Evolutionary conservation across 2,329 filamentous ascomycete genomes (phyloP), one percentile per base, ranked within the genome.

Genomic region (Ophiostoma angusticollis): DNA sequence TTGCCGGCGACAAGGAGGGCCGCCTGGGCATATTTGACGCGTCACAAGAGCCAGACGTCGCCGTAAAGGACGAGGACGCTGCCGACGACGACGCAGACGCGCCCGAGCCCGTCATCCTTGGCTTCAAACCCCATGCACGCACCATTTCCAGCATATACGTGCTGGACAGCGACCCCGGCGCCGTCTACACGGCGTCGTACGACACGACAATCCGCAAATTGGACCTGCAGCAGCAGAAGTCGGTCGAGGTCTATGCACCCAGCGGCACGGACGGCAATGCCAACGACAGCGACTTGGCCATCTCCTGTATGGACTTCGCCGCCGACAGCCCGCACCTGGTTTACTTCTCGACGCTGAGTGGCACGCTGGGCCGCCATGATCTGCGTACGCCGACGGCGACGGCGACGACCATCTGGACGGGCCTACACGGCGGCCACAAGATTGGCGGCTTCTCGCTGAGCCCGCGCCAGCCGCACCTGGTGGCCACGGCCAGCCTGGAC

Each of bases 1-100:
- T 98, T 54, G 89, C 89, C 0, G 89, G 89, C 9, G 91, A 98
- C 52, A 98, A 98, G 56, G 72, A 93, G 47, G 89, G 91, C 1
- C 83, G 85, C 18, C 68, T 96, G 42, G 91, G 91, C 1, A 74
- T 98, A 1, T 89, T 95, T 39, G 89, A 98, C 54, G 86, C 80
- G 1, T 87, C 83, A 0, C 85, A 93, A 48, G 70, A 72, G 3
- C 43, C 40, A 1, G 39, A 44, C 19, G 62, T 64, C 2, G 53
- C 70, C 33, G 55, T 64, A 47, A 57, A 48, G n/a, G 62, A 70
- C 5, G 64, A 70, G 11, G 74, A 78, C 13, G 62, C 69, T 9
- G 64, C 69, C 13, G 74, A 78, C 41, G 72, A 74, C 8, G 78
- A 83, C 21, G 80, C 84, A 8, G 80, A 80, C 0, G 60, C 70